Percentiles rank a stretch among this genome's conserved stretches.
These are phyloP conservation scores for Calophaca sinica DNA, from an alignment of 306 rosid species.

Conservation along the genomic window DNA sequence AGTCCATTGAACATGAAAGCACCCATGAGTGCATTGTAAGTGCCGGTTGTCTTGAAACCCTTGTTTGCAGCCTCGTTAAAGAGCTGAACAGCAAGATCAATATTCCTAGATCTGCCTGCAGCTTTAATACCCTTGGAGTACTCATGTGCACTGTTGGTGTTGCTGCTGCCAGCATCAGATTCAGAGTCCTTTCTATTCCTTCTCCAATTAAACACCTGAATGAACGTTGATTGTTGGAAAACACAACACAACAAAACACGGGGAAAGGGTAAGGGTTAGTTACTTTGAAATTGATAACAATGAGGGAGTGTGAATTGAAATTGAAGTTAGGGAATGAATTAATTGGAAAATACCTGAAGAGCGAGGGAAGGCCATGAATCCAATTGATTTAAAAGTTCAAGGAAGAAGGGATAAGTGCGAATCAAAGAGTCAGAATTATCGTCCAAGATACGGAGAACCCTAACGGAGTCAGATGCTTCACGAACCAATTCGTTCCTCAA, in stretches of 20 bases:
- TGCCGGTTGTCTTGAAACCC: slow-evolving; percentile 58
- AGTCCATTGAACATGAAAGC: slow-evolving; percentile 73
- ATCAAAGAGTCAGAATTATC: slow-evolving; percentile 45
- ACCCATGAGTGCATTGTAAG: slow-evolving; percentile 78
- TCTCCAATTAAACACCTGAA: slow-evolving; percentile 80
- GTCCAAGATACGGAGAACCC: slow-evolving; percentile 34
- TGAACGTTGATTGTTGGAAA: slow-evolving; percentile 1
- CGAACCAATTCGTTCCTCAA: slow-evolving; percentile 52
- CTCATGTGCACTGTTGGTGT: slow-evolving; percentile 56
- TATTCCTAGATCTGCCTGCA: slow-evolving; percentile 67
- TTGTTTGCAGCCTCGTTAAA: slow-evolving; percentile 68
- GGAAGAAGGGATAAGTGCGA: background rate
- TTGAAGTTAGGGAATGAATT: background rate
- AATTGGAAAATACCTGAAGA: background rate
- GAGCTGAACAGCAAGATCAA: slow-evolving; percentile 63
- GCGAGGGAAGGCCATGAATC: slow-evolving; percentile 59
- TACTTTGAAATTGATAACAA: background rate
- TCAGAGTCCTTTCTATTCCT: slow-evolving; percentile 51
- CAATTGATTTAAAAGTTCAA: slow-evolving; percentile 64
- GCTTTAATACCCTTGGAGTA: slow-evolving; percentile 68
- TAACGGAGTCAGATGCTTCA: slow-evolving; percentile 28
- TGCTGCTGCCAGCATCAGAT: background rate
- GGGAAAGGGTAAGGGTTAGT: slow-evolving; percentile 4
- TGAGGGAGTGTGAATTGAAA: background rate
- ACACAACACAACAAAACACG: too few species aligned